A percentile compares a stretch with the other conserved stretches of the same genome.
phyloP scores from a whole-genome alignment of 495 filamentous ascomycete genomes.

The Penicillium macrosclerotiorum region DNA sequence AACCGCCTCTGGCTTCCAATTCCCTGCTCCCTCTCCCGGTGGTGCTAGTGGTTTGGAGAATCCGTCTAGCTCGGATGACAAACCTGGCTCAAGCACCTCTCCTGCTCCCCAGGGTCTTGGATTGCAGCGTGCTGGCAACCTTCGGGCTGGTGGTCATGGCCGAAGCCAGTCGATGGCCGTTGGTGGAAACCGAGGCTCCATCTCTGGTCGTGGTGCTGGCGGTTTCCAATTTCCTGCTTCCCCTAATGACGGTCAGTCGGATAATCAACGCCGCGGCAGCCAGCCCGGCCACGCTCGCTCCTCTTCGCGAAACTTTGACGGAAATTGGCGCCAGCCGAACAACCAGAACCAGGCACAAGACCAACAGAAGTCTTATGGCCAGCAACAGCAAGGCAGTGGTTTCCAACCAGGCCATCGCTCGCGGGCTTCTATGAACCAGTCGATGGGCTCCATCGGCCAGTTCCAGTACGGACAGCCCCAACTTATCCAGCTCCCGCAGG shows the following conservation, averaged over 20 bases:
- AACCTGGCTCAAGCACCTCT: conserved; percentile 33
- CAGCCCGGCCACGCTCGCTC: conserved; percentile 70
- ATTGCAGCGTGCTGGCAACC: conserved; percentile 50
- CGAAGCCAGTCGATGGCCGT: conserved; percentile 71
- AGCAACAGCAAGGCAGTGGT: conserved; percentile 53
- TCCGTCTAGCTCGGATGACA: conserved; percentile 40
- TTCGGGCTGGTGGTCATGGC: conserved; percentile 54
- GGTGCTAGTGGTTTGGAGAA: conserved; percentile 54
- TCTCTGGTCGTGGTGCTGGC: conserved; percentile 58
- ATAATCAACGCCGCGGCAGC: conserved; percentile 71
- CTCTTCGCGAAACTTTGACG: conserved; percentile 89
- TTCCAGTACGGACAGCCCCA: conserved; percentile 97
- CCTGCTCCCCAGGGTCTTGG: conserved; percentile 42
- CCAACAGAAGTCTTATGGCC: conserved; percentile 60
- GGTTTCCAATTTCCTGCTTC: conserved; percentile 70
- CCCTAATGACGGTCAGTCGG: conserved; percentile 54
- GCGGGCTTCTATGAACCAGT: conserved; percentile 82
- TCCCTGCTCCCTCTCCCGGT: conserved; percentile 65
- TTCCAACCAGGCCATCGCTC: conserved; percentile 93
- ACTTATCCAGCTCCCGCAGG: conserved; percentile 79
- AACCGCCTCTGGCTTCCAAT: conserved; percentile 91
- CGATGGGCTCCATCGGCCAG: conserved; percentile 75
- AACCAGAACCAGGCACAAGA: conserved; percentile 56
- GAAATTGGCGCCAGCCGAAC: conserved; percentile 93
- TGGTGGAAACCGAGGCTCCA: conserved; percentile 52